Base-by-base conservation (phyloP, 306 rosid species). In the Gynostemma pentaphyllum region DNA sequence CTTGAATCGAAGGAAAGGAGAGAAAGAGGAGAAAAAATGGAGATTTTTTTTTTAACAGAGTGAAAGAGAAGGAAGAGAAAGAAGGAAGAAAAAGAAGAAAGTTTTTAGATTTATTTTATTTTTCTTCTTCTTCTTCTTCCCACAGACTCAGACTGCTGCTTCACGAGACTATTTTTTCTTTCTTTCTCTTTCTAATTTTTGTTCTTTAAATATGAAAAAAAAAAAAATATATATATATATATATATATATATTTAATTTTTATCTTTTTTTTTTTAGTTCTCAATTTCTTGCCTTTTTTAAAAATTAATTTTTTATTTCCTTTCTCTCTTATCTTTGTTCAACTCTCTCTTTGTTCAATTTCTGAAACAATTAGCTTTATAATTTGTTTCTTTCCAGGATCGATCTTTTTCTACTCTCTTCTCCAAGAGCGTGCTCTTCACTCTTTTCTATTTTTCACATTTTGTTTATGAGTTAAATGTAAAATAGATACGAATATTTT, bases 141-240 rank as follows among this genome's bases (percentile, higher is more conserved):
- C 37, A 59, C 81, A 69, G 12, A 19, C 64, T 57, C 26, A 78
- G 67, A 88, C 89, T 82, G 87, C 88, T 67, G 70, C 81, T 81
- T 90, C 96, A 90, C 97, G 84, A 81, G 86, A 80, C 89, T 37
- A 22, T 19, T 14, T 37, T 14, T 44, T 51, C 41, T 11, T 42
- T 62, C 21, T 56, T 24, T 47, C 22, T n/a, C 4, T 2, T 51
- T 50, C 9, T 7, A n/a, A 2, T 60, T 28, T 46, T 24, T 14
- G 19, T 8, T 55, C 16, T 12, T 37, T 39, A 26, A 26, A 14
- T 62, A 49, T n/a, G n/a, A n/a, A n/a, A n/a, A n/a, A n/a, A n/a
- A n/a, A n/a, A n/a, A n/a, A n/a, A n/a, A n/a, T n/a, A n/a, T n/a
- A n/a, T n/a, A n/a, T n/a, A n/a, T n/a, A n/a, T n/a, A n/a, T n/a